phyloP scores from a whole-genome alignment of 495 filamentous ascomycete species.

The Penicillium daleae region DNA sequence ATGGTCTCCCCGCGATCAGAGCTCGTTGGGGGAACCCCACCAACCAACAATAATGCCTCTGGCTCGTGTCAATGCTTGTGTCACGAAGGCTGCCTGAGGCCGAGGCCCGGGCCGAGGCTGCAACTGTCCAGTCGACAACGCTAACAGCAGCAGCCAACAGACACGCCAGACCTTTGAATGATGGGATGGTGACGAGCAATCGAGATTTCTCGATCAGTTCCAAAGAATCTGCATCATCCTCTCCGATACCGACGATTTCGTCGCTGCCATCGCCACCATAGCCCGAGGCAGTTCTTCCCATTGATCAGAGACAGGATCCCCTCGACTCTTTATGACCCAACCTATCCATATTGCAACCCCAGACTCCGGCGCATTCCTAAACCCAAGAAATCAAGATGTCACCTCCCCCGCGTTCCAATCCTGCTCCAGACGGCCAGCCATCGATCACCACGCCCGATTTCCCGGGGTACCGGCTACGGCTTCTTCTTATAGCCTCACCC shows the following conservation, averaged over 20 bases:
- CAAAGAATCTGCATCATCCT: background rate
- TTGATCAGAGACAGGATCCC: background rate
- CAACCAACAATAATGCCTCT: background rate
- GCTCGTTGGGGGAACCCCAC: background rate
- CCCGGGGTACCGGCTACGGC: slow-evolving; percentile 10
- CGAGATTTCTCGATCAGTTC: background rate
- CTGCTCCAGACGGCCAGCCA: too few species aligned
- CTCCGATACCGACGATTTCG: background rate
- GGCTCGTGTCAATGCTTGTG: slow-evolving; percentile 1
- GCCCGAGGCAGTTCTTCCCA: background rate
- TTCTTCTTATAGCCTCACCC: slow-evolving; percentile 10
- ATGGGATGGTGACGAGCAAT: background rate
- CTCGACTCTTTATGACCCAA: background rate
- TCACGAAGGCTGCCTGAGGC: background rate
- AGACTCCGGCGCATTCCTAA: background rate
- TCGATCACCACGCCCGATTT: background rate
- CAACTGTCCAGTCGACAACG: background rate
- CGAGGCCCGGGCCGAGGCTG: background rate
- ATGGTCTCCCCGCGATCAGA: background rate
- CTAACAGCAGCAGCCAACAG: background rate
- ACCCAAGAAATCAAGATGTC: background rate
- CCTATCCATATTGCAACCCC: background rate
- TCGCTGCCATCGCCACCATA: background rate
- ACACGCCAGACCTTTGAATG: background rate
- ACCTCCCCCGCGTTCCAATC: slow-evolving; percentile 7